phyloP scores from a whole-genome alignment of 2,329 filamentous ascomycete species.

The Grosmannia penicillata region DNA sequence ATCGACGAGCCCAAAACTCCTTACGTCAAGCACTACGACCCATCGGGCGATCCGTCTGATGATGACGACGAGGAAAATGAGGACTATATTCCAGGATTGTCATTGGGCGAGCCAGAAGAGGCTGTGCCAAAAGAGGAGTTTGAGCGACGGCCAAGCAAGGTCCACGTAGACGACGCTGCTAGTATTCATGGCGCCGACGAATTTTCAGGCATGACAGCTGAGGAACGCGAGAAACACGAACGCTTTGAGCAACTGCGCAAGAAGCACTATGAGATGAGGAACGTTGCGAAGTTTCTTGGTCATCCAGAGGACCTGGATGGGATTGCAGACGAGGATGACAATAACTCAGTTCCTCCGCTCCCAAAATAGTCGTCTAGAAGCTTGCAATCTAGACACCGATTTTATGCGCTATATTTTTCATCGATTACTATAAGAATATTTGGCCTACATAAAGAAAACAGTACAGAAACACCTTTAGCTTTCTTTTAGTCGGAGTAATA shows the following conservation, averaged over 20 bases:
- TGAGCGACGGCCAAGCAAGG: constrained; percentile 45
- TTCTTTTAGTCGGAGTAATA: too few species aligned
- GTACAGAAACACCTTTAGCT: too few species aligned
- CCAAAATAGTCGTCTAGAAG: too few species aligned
- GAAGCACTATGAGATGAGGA: constrained; percentile 98
- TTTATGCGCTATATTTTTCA: too few species aligned
- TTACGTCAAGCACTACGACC: constrained; percentile 85
- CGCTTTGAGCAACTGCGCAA: constrained; percentile 85
- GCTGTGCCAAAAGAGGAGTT: constrained; percentile 36
- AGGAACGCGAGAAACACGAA: constrained; percentile 81
- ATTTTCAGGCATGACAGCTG: constrained; percentile 39
- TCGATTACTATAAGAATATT: too few species aligned
- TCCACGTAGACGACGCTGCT: constrained; percentile 53
- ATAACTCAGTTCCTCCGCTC: too few species aligned
- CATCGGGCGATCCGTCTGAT: constrained; percentile 72
- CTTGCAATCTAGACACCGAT: too few species aligned
- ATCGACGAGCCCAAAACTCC: constrained; percentile 98
- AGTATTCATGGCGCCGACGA: constrained; percentile 43
- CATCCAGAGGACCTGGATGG: constrained; percentile 54
- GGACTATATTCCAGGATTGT: constrained; percentile 82
- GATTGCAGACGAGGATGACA: constrained; percentile 41
- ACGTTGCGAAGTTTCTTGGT: constrained; percentile 76
- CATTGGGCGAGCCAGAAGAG: constrained; percentile 85
- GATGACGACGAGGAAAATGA: constrained; percentile 48
- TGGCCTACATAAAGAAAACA: too few species aligned